Evolutionary conservation across 495 filamentous ascomycete genomes (phyloP).

Genomic region (Corynascus novoguineensis): DNA sequence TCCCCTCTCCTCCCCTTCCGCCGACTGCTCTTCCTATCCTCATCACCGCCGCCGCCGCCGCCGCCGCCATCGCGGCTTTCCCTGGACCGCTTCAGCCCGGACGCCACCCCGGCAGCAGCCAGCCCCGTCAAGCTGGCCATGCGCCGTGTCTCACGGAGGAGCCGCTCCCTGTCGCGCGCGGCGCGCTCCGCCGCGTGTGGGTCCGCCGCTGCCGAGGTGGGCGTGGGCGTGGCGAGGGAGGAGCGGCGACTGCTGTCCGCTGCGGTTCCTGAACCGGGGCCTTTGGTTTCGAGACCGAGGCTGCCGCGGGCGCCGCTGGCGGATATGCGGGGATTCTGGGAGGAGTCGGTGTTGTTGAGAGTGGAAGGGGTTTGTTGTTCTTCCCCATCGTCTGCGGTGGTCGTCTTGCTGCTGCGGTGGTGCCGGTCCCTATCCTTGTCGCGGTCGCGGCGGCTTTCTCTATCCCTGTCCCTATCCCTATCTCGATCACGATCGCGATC

Average conservation of each 20-base stretch:
- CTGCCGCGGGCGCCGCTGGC: conserved; percentile 39
- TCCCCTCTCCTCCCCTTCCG: conserved; percentile 40
- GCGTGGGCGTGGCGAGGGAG: conserved; percentile 34
- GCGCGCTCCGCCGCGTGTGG: conserved; percentile 73
- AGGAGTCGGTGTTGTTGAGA: background rate
- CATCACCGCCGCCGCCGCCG: conserved; percentile 9
- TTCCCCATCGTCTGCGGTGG: conserved; percentile 16
- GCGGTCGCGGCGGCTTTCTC: conserved; percentile 43
- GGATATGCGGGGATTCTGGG: background rate
- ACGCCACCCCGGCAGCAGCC: conserved; percentile 16
- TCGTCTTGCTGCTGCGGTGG: conserved; percentile 48
- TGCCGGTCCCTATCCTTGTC: conserved; percentile 35
- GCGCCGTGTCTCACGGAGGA: conserved; percentile 72
- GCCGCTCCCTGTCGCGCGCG: conserved; percentile 65
- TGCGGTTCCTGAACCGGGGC: conserved; percentile 6
- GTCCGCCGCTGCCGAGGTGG: conserved; percentile 44
- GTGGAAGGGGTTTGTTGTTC: conserved; percentile 29
- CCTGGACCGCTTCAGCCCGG: conserved; percentile 29
- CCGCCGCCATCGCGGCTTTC: conserved; percentile 14
- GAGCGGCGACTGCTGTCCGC: conserved; percentile 28
- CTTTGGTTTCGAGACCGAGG: conserved; percentile 36
- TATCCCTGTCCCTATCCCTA: conserved; percentile 19
- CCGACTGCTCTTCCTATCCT: conserved; percentile 38
- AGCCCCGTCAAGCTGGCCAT: conserved; percentile 52
- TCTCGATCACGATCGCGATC: conserved; percentile 46